Evolutionary conservation across 176 grass and related monocot species (phyloP), one percentile per base, ranked within the genome.

Genomic region (Elymus sibiricus): DNA sequence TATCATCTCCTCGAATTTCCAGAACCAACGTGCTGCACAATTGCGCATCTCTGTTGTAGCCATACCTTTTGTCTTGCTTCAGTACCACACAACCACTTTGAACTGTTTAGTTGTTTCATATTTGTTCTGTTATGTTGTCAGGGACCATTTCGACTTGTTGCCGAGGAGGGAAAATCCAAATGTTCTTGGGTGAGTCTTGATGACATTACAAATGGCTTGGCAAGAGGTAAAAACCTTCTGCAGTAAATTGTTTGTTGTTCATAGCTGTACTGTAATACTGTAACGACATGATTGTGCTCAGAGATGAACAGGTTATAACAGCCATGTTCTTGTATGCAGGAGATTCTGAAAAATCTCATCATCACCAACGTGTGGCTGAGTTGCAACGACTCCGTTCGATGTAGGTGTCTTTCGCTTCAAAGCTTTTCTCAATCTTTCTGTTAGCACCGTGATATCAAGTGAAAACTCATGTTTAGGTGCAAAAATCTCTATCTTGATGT

Each of bases 161-260:
- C 97, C 19, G 97, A 99, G 29, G 97, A 99, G 64, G 97, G 97
- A 12, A 99, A 94, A 83, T 99, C 97, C 32, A 96, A 99, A 87
- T 99, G 97, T 91, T 99, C 97, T 46, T 99, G 94, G 97, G 94
- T 99, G 88, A 99, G 97, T 65, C 94, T 99, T 83, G 97, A 99
- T 91, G 97, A 99, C 59, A 92, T 96, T 26, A 90, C 97, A 76
- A 99, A 96, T 96, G 92, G 97, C 85, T 89, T 96, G 87, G 88
- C 88, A 89, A 90, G 90, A 92, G 97, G 97, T 96, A 91, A 44
- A 67, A 62, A 69, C 9, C 67, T 62, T 58, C 10, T 55, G 3
- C 51, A 1, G 44, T 73, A 40, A 22, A 60, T 78, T 63, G 22
- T 86, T 16, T 70, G n/a, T 70, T 31, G 35, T 17, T 17, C 29